Base-by-base conservation (phyloP, 495 filamentous ascomycete species). In the Niebla homalea region DNA sequence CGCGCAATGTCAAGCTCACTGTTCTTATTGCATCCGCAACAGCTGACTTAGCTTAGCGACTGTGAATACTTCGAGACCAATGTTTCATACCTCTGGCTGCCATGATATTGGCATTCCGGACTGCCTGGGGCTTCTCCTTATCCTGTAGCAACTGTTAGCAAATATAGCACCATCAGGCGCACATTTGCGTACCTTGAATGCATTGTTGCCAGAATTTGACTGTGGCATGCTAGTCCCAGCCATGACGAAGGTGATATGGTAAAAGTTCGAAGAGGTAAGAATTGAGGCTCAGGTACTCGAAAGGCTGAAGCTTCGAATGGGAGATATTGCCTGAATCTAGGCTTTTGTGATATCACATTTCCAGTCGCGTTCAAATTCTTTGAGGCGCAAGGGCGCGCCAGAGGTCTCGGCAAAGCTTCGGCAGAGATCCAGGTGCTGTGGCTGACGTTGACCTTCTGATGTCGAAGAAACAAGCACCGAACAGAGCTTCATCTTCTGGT, bases 91-190 rank as follows among this genome's bases (percentile, higher is more conserved):
- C 87, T 85, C 90, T 82, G 57, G 92, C 92, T 57, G 92, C 92
- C 58, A 94, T 81, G 68, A 98, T 97, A 68, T 98, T 98, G 52
- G 85, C 84, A 48, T 82, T 84, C 51, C 92, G 85, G 56, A 98
- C 92, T 47, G 92, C 93, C 74, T 86, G 79, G 52, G 92, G 92
- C 85, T 98, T 98, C 74, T 94, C 90, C 78, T 95, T 97, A 69
- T 94, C 87, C 86, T 93, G 63, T 50, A 62, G 51, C 51, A 41
- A 51, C 46, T 41, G 63, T 84, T 64, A 83, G 75, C 60, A 62
- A 59, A 57, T 52, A 52, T 57, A 64, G 67, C 65, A 64, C 53
- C 52, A 53, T 52, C 60, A 57, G 55, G 52, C 50, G 54, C 57
- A 59, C 56, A 47, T 50, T 11, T 57, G 69, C 48, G 26, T 74